Base-by-base conservation (phyloP, 257 asterid genomes). In the Lithospermum erythrorhizon region DNA sequence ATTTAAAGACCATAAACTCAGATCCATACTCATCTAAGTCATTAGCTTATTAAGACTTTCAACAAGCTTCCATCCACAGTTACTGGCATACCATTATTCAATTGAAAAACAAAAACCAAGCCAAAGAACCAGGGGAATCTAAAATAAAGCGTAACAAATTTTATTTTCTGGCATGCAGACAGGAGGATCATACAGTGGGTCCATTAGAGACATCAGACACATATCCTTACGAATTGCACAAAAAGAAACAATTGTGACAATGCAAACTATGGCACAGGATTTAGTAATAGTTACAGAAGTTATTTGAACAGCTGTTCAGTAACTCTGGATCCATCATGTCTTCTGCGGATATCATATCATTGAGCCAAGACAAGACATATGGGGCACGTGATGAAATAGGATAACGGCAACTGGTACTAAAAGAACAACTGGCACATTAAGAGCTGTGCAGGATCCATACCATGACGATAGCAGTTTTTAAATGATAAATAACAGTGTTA, bases 241-340 rank as follows among this genome's bases (percentile, higher is more conserved):
- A 41, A 13, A 11, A 13, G 49, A 11, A 41, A 11, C 18, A 3
- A 3, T n/a, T 41, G 23, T 45, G 2, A 14, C 56, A 5, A 5
- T 9, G 27, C 6, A 64, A 55, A 1, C 21, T 7, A 19, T 7
- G 9, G 22, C 27, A 64, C 14, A 22, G 10, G 1, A n/a, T 41
- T 41, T 14, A 32, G 49, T 41, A 41, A 11, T 41, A 41, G 17
- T 89, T 77, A 93, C 99, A 83, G 69, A 93, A 93, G 75, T 84
- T 93, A 37, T n/a, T n/a, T n/a, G n/a, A n/a, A n/a, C n/a, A n/a
- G n/a, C n/a, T n/a, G n/a, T n/a, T n/a, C n/a, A n/a, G n/a, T n/a
- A n/a, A n/a, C n/a, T n/a, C n/a, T 3, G 97, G 99, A 56, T 84
- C 91, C 99, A 93, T 89, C 99, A 89, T 93, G 70, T 93, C 96